Evolutionary conservation across 202 grass and related monocot genomes (phyloP).

Genomic region (Schoenoplectus triqueter): DNA sequence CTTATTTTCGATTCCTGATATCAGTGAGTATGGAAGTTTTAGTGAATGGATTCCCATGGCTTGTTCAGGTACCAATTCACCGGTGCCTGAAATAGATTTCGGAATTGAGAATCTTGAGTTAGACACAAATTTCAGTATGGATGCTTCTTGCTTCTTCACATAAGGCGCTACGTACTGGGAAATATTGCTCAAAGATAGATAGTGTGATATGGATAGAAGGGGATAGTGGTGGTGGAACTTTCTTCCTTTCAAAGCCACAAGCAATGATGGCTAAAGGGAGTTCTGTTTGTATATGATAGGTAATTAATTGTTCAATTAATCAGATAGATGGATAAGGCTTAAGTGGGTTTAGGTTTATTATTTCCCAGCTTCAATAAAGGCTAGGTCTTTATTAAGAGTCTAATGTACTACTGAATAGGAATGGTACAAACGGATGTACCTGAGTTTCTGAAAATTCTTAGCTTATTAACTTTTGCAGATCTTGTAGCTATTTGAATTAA

Average conservation of each 20-base stretch:
- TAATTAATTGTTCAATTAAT: slow-evolving; percentile 7
- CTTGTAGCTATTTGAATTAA: slow-evolving; percentile 9
- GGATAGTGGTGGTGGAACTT: slow-evolving; percentile 15
- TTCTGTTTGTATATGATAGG: slow-evolving; percentile 1
- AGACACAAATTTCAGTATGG: slow-evolving; percentile 36
- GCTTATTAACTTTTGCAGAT: slow-evolving; percentile 15
- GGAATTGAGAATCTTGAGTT: slow-evolving; percentile 30
- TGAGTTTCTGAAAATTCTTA: background rate
- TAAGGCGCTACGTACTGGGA: background rate
- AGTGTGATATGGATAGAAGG: slow-evolving; percentile 18
- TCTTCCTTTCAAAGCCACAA: slow-evolving; percentile 1
- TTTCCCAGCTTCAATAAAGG: slow-evolving; percentile 5
- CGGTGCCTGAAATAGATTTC: slow-evolving; percentile 41
- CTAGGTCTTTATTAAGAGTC: background rate
- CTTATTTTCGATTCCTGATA: background rate
- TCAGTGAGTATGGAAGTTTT: slow-evolving; percentile 4
- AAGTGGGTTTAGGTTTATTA: slow-evolving; percentile 26
- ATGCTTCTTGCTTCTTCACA: slow-evolving; percentile 45
- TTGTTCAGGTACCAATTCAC: slow-evolving; percentile 22
- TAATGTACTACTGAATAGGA: slow-evolving; percentile 29
- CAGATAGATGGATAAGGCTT: slow-evolving; percentile 22
- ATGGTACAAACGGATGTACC: background rate
- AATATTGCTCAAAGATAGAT: background rate
- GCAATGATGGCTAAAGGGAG: slow-evolving; percentile 3
- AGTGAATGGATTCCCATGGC: slow-evolving; percentile 39